Evolutionary conservation across 2,329 filamentous ascomycete genomes (phyloP).

Genomic region (Dactylellina cionopaga): DNA sequence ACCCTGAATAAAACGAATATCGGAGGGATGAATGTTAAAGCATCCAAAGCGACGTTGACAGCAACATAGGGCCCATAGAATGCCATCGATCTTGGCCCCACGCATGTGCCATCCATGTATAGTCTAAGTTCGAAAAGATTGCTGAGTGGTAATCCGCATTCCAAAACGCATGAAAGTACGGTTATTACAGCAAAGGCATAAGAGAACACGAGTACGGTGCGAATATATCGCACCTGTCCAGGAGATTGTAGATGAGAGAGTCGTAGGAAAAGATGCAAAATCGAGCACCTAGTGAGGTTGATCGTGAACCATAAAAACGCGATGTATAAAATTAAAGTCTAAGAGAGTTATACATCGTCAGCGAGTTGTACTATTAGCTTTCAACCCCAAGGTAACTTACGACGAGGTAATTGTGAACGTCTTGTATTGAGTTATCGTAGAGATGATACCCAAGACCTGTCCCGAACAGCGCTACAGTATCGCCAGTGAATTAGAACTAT

Average conservation of each 20-base stretch:
- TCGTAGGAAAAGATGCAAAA: constrained; percentile 43
- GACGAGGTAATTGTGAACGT: constrained; percentile 14
- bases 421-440: constrained; percentile 26
- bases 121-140: constrained; percentile 24
- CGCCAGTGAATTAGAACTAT: neutral
- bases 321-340: constrained; percentile 29
- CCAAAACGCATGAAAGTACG: constrained; percentile 15
- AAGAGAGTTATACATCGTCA: neutral
- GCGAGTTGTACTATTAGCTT: too few species aligned
- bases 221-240: constrained; percentile 21
- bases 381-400: constrained; percentile 25
- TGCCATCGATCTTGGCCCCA: constrained; percentile 17
- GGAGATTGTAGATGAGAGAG: constrained; percentile 18
- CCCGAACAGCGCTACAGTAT: constrained; percentile 16
- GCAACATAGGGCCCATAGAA: constrained; percentile 25
- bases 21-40: constrained; percentile 31
- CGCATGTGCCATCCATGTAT: constrained; percentile 34
- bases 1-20: constrained; percentile 23
- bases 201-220: constrained; percentile 1
- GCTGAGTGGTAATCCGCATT: constrained; percentile 30
- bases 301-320: constrained; percentile 24
- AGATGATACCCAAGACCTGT: constrained; percentile 48
- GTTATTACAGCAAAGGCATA: constrained; percentile 20
- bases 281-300: constrained; percentile 31
- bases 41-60: constrained; percentile 18